A percentile compares a stretch with the other conserved stretches of the same genome.
These are phyloP conservation scores for Umbellularia californica DNA, from an alignment of 164 flowering plant species.

Conservation along the genomic window DNA sequence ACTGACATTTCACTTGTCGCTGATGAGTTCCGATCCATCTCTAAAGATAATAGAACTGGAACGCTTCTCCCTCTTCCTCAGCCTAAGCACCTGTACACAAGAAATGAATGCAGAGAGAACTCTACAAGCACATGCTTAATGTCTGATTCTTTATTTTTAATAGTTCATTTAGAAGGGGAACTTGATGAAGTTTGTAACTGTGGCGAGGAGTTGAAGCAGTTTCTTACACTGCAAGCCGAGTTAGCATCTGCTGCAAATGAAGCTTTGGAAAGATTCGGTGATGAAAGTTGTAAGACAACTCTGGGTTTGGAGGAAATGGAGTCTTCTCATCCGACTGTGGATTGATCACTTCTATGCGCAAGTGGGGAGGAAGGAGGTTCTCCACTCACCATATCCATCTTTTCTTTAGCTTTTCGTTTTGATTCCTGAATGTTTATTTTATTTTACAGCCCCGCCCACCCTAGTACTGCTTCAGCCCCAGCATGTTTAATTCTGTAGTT, in stretches of 20 bases:
- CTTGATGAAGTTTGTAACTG: too few species aligned
- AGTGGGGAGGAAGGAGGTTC: conserved; percentile 66
- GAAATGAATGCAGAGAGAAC: too few species aligned
- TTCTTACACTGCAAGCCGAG: conserved; percentile 61
- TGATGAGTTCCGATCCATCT: too few species aligned
- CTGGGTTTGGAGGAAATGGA: conserved; percentile 71
- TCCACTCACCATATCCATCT: not conserved
- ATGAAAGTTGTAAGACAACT: conserved; percentile 50
- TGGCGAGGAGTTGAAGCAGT: conserved; percentile 51
- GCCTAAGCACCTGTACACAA: too few species aligned
- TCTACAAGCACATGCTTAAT: too few species aligned
- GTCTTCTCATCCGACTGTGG: conserved; percentile 57
- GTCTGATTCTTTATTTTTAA: too few species aligned
- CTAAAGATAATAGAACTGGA: too few species aligned
- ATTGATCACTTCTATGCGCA: conserved; percentile 53
- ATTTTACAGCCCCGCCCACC: not conserved
- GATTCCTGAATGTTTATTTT: not conserved
- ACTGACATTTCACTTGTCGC: too few species aligned
- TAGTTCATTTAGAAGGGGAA: too few species aligned
- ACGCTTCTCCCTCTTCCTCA: too few species aligned
- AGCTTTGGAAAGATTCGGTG: conserved; percentile 64
- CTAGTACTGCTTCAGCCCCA: too few species aligned
- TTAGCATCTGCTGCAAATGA: conserved; percentile 44
- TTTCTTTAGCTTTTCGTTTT: not conserved
- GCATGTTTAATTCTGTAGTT: too few species aligned